These are phyloP conservation scores for Saccharum spontaneum DNA, from an alignment of 176 grass and related monocot species.

Conservation along the genomic window DNA sequence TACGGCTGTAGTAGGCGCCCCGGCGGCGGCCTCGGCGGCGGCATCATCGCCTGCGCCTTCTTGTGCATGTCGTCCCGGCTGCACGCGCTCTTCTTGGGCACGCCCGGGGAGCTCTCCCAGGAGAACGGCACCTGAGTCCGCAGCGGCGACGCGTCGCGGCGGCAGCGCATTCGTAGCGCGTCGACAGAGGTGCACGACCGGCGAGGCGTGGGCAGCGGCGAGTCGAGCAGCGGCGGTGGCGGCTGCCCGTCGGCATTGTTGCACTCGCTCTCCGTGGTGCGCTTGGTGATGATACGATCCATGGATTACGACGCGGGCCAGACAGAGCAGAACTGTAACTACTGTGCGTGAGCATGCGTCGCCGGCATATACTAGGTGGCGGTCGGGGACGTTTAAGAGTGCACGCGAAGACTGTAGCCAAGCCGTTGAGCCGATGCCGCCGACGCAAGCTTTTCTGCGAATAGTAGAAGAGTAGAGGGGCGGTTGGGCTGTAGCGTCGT, in stretches of 20 bases:
- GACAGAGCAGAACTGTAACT: neutral
- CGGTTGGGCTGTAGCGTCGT: constrained; percentile 45
- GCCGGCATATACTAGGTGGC: neutral
- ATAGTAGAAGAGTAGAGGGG: constrained; percentile 22
- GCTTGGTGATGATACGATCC: constrained; percentile 47
- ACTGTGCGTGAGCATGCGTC: constrained; percentile 22
- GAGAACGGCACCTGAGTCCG: constrained; percentile 76
- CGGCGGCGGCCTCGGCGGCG: constrained; percentile 60
- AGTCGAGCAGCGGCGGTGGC: constrained; percentile 59
- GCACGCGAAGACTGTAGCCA: constrained; percentile 29
- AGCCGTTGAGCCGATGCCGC: constrained; percentile 29
- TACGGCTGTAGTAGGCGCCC: constrained; percentile 35
- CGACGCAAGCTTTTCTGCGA: constrained; percentile 20
- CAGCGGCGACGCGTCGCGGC: constrained; percentile 41
- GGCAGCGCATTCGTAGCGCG: constrained; percentile 36
- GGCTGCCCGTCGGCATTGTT: constrained; percentile 14
- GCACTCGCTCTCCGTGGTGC: constrained; percentile 22
- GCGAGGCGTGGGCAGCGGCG: constrained; percentile 71
- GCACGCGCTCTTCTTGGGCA: constrained; percentile 50
- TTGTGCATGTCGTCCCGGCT: neutral
- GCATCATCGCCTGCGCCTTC: constrained; percentile 27
- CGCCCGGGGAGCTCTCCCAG: constrained; percentile 93
- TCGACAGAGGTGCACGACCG: constrained; percentile 56
- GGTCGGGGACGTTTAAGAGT: constrained; percentile 34
- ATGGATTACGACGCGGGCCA: neutral